Percentiles rank a stretch among this genome's conserved stretches.
Evolutionary conservation across 352 stramenopile genomes (phyloP).

Genomic region (Phytopythium cucurbitacearum): DNA sequence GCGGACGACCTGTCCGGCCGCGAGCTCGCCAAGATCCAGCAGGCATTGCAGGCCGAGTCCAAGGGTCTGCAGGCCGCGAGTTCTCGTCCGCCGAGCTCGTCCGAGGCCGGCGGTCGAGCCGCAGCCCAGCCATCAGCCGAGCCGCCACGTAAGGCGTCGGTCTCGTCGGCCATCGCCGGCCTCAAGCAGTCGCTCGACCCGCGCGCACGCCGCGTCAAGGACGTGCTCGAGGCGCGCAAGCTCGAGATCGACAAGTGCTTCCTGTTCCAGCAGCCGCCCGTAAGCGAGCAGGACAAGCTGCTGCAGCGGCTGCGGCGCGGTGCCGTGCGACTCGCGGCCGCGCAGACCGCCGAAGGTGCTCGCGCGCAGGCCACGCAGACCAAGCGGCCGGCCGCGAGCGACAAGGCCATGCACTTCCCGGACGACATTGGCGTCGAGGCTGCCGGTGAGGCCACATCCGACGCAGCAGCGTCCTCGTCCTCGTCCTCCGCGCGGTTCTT

Average conservation of each 20-base stretch:
- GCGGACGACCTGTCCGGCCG: conserved; percentile 1
- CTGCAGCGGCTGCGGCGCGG: conserved; percentile 45
- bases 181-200: conserved; percentile 71
- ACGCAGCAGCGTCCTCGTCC: background rate
- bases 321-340: conserved; percentile 42
- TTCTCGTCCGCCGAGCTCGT: conserved; percentile 22
- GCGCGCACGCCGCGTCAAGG: conserved; percentile 48
- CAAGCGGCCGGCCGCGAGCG: conserved; percentile 26
- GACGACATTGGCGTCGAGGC: conserved; percentile 70
- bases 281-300: conserved; percentile 58
- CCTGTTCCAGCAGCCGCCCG: conserved; percentile 51
- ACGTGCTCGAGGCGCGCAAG: conserved; percentile 55
- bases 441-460: conserved; percentile 7
- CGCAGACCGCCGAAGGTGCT: conserved; percentile 59
- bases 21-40: conserved; percentile 56
- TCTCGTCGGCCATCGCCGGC: conserved; percentile 63
- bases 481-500: conserved; percentile 50
- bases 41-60: conserved; percentile 57
- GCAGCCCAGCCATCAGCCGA: conserved; percentile 6
- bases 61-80: conserved; percentile 31
- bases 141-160: background rate
- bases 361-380: conserved; percentile 46
- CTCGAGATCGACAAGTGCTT: conserved; percentile 69
- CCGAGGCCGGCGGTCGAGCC: conserved; percentile 3
- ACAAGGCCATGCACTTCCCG: conserved; percentile 68